Conservation (phyloP, 73 alveolate species). For the Halteria grandinella region DNA sequence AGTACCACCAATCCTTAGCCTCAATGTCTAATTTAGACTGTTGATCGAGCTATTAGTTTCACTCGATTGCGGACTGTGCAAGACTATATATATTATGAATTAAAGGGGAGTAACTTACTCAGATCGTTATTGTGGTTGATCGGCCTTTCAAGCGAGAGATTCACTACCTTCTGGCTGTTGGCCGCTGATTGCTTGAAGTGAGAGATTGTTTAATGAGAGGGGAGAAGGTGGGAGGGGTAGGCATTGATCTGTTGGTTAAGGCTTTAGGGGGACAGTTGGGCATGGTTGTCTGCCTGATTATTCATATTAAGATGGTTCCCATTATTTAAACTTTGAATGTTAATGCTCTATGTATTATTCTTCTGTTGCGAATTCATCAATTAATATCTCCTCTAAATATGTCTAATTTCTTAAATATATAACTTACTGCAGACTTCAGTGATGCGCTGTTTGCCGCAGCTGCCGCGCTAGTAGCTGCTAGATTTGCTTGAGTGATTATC, state of each 20-base stretch:
- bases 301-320: not conserved
- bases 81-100: not conserved
- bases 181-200: too few relatives aligned
- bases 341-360: too few relatives aligned
- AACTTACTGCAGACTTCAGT: conserved; percentile 30
- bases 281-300: not conserved
- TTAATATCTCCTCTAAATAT: conserved; percentile 25
- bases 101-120: not conserved
- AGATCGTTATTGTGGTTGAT: too few relatives aligned
- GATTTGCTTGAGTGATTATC: not conserved
- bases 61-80: conserved; percentile 44
- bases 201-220: too few relatives aligned
- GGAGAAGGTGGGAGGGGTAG: not conserved
- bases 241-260: not conserved
- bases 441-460: not conserved
- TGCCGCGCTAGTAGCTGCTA: not conserved
- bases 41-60: conserved; percentile 49
- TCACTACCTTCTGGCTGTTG: too few relatives aligned
- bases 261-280: not conserved
- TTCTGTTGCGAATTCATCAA: not conserved
- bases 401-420: not conserved
- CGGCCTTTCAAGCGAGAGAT: too few relatives aligned
- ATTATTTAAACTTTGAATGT: too few relatives aligned
- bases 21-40: conserved; percentile 19
- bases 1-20: conserved; percentile 42